Base-by-base conservation (phyloP, 2,329 filamentous ascomycete genomes). In the Pseudogymnoascus sp. region DNA sequence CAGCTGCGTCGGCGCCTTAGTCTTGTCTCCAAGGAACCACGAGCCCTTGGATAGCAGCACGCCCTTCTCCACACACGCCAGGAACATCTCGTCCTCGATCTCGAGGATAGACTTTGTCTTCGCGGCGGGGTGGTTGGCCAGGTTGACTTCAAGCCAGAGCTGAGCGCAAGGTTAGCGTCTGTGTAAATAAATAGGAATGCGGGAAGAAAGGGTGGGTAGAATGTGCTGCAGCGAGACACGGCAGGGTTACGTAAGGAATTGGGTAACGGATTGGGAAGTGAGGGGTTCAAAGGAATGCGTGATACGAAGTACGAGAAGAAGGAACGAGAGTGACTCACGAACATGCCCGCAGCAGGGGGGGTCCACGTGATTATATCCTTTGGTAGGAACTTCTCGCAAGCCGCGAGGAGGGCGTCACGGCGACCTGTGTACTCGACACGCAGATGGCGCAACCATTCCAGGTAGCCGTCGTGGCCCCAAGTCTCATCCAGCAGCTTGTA, bases 401-500 rank as follows among this genome's bases (percentile, higher is more conserved):
- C 91, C 7, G 82, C 80, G 4, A 96, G 79, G 64, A 99, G 84
- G 26, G 85, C 82, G 72, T 97, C 83, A 63, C 95, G 81, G 65
- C 93, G 85, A 68, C 80, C 79, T 1, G 93, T 95, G 73, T 99
- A 99, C 75, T 92, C 85, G 70, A 85, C 75, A 56, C 92, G 84
- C 70, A 97, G 78, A 73, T 91, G 83, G 73, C 95, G 89, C 67
- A 99, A 78, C 95, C 95, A 99, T 71, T 88, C 82, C 23, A 99
- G 76, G 72, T 96, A 99, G 1, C 93, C 93, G 44, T 85, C 82
- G 72, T 99, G 95, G 23, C 93, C 95, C 95, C 95, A 99, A 60
- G 88, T 86, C 75, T 96, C 91, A 68, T 99, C 95, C 1, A 99
- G 81, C 21, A 99, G 80, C 77, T 96, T 96, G 79, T 90, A 93